Conservation (phyloP, 2,329 filamentous ascomycete species). For the Claviceps maximensis region DNA sequence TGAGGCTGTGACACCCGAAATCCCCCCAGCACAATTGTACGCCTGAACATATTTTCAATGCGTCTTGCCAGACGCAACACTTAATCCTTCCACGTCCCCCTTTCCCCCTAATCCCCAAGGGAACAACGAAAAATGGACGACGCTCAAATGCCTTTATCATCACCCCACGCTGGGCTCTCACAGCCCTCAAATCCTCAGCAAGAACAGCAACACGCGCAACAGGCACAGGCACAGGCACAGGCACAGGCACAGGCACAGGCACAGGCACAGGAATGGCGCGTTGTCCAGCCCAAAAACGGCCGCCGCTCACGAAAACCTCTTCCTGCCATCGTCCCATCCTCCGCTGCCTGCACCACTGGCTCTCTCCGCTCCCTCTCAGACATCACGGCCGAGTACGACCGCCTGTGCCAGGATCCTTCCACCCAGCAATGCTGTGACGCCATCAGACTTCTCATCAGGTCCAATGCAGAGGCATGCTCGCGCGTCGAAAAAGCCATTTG, state of each 20-base stretch:
- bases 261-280: constrained; percentile 12
- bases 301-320: constrained; percentile 5
- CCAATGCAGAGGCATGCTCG: constrained; percentile 10
- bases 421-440: constrained; percentile 13
- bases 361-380: constrained; percentile 13
- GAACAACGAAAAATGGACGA: background rate
- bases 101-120: no score
- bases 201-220: background rate
- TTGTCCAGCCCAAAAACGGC: constrained; percentile 12
- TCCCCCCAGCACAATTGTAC: background rate
- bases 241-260: constrained; percentile 2
- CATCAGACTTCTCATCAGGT: constrained; percentile 22
- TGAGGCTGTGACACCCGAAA: background rate
- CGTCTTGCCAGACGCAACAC: background rate
- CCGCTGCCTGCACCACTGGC: background rate
- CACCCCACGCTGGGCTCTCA: background rate
- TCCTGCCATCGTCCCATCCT: constrained; percentile 4
- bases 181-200: background rate
- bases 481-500: constrained; percentile 33
- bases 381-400: constrained; percentile 18
- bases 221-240: background rate
- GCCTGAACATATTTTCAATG: background rate
- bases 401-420: constrained; percentile 16
- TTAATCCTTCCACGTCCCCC: background rate
- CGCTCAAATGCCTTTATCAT: background rate